Evolutionary conservation across 495 filamentous ascomycete species (phyloP).

Genomic region (Hypoxylon trugodes): DNA sequence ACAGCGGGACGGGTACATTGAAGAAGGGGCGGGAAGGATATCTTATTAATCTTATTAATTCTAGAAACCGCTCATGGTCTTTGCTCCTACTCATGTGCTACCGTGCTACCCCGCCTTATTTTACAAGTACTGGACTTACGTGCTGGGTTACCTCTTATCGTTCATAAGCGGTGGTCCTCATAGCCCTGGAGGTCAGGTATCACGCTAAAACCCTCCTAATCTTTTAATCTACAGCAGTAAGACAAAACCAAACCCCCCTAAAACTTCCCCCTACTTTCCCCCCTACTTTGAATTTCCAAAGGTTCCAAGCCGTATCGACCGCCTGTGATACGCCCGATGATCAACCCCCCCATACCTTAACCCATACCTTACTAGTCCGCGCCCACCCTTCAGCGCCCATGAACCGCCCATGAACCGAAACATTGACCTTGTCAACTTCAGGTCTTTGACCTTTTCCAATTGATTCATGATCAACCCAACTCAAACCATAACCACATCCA

Average conservation of each 20-base stretch:
- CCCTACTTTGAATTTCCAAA: neutral
- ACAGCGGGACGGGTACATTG: too few species aligned
- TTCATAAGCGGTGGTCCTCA: too few species aligned
- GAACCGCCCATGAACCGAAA: constrained; percentile 21
- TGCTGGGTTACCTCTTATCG: too few species aligned
- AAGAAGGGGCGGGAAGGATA: too few species aligned
- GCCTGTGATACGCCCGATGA: constrained; percentile 21
- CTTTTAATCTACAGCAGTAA: neutral
- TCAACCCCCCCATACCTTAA: neutral
- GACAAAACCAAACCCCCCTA: constrained; percentile 5
- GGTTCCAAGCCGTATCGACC: constrained; percentile 15
- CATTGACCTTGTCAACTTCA: constrained; percentile 26
- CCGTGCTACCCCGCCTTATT: constrained; percentile 39
- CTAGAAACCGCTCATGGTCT: constrained; percentile 28
- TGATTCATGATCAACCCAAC: constrained; percentile 33
- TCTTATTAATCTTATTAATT: too few species aligned
- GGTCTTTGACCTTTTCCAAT: constrained; percentile 34
- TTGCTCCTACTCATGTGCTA: too few species aligned
- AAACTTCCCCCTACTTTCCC: neutral
- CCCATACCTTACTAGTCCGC: constrained; percentile 8
- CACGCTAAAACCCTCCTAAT: neutral
- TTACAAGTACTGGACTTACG: neutral
- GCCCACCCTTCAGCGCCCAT: neutral
- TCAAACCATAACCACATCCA: too few species aligned
- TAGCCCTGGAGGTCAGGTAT: too few species aligned